Evolutionary conservation across 768 basidiomycete species (phyloP).

Genomic region (Tubosaeta sp.): DNA sequence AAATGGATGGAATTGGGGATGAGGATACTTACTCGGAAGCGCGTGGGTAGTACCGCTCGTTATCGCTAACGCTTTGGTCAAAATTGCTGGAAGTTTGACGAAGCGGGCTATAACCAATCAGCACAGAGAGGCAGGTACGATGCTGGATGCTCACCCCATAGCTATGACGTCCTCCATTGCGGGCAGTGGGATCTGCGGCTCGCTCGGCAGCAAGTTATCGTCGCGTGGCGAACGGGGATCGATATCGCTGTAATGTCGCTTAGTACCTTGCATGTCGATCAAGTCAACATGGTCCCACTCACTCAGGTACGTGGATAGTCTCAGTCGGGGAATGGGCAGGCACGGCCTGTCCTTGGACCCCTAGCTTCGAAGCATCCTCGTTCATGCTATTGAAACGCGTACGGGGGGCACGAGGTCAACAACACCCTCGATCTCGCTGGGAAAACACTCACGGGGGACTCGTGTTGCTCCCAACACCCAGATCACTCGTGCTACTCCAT

Average conservation of each 20-base stretch:
- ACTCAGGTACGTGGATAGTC: constrained; percentile 31
- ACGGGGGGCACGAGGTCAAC: neutral
- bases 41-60: constrained; percentile 8
- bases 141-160: constrained; percentile 11
- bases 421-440: neutral
- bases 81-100: constrained; percentile 15
- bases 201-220: constrained; percentile 22
- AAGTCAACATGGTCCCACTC: neutral
- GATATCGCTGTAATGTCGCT: constrained; percentile 7
- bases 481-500: constrained; percentile 25
- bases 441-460: constrained; percentile 18
- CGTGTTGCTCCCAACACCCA: constrained; percentile 17
- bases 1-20: no score
- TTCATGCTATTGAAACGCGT: constrained; percentile 6
- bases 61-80: constrained; percentile 15
- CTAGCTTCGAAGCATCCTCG: constrained; percentile 24
- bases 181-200: constrained; percentile 29
- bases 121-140: neutral
- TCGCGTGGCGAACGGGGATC: constrained; percentile 33
- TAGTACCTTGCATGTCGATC: neutral
- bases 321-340: constrained; percentile 24
- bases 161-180: constrained; percentile 34
- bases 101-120: constrained; percentile 12
- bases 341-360: constrained; percentile 5
- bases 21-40: constrained; percentile 23